These are phyloP conservation scores for Phascolomyces articulosus DNA, from an alignment of 371 early-diverging fungal genomes.

Conservation along the genomic window DNA sequence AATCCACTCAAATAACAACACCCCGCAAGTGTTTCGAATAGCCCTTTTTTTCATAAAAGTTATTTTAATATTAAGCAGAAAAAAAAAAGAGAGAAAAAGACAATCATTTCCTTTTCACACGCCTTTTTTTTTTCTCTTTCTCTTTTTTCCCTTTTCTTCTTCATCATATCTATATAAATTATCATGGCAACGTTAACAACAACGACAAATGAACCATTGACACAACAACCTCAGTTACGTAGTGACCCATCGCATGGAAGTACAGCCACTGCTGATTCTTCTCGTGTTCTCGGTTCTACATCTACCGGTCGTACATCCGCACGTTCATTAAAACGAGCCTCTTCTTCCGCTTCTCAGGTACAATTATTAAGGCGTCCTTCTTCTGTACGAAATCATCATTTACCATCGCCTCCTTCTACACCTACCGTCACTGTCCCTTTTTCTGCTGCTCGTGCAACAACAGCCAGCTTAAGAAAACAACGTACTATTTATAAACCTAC, in stretches of 20 bases:
- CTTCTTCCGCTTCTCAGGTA: neutral
- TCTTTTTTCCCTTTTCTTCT: neutral
- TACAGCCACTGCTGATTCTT: neutral
- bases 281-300: conserved; percentile 1
- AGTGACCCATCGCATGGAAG: conserved; percentile 2
- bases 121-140: neutral
- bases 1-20: no score
- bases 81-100: neutral
- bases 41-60: no score
- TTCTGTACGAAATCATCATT: neutral
- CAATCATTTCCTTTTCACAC: conserved; percentile 6
- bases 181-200: neutral
- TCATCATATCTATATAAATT: neutral
- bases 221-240: neutral
- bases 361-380: neutral
- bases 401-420: neutral
- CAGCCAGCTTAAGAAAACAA: neutral
- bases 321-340: neutral
- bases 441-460: neutral
- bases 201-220: neutral
- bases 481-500: neutral
- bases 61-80: no score
- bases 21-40: conserved; percentile 3
- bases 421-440: neutral
- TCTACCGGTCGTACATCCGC: conserved; percentile 2